These are phyloP conservation scores for Sequoiadendron giganteum DNA, from an alignment of 75 land plant species.

Conservation along the genomic window DNA sequence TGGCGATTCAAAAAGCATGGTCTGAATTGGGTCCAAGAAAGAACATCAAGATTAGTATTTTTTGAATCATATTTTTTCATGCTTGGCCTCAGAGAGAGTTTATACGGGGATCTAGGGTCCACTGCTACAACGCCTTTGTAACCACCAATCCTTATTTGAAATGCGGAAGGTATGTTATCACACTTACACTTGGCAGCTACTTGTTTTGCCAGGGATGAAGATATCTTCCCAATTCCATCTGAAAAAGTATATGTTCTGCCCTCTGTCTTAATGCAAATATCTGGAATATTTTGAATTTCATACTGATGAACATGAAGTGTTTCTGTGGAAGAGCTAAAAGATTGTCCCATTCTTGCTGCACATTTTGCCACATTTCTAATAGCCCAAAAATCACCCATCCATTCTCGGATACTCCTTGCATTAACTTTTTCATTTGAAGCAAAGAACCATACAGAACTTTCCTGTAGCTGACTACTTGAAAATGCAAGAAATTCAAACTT, in stretches of 20 bases:
- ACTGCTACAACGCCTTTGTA: conserved; percentile 96
- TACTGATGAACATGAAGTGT: conserved; percentile 48
- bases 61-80: conserved; percentile 80
- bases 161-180: conserved; percentile 64
- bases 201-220: conserved; percentile 55
- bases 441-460: conserved; percentile 86
- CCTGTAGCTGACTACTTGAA: conserved; percentile 81
- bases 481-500: conserved; percentile 86
- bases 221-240: conserved; percentile 98
- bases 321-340: conserved; percentile 81
- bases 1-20: conserved; percentile 89
- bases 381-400: conserved; percentile 84
- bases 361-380: conserved; percentile 93
- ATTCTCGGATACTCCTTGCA: conserved; percentile 61
- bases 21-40: conserved; percentile 51
- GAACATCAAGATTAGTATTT: conserved; percentile 67
- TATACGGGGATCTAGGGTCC: conserved; percentile 57
- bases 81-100: conserved; percentile 67
- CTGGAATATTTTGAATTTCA: conserved; percentile 67
- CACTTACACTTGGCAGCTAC: conserved; percentile 67
- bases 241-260: conserved; percentile 4
- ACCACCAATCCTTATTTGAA: conserved; percentile 89
- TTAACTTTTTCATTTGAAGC: conserved; percentile 47
- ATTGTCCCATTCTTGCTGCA: conserved; percentile 92
- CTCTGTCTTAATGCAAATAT: conserved; percentile 19